Percentiles rank a stretch among this genome's conserved stretches.
Conservation (phyloP, 108 stramenopile genomes). For the Mediolabrus comicus region DNA sequence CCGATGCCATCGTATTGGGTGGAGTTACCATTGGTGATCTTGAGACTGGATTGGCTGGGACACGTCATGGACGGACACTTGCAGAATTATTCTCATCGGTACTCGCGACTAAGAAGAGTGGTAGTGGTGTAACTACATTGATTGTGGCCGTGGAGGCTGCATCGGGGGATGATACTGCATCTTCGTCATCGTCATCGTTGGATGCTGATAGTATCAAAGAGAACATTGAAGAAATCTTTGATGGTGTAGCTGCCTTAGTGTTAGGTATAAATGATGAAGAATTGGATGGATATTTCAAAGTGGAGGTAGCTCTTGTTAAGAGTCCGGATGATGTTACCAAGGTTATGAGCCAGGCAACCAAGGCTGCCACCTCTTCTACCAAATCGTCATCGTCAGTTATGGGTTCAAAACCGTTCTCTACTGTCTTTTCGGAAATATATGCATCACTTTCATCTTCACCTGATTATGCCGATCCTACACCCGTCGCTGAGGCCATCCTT, state of each 20-base stretch:
- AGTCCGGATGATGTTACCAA: constrained; percentile 44
- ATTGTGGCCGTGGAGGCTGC: constrained; percentile 53
- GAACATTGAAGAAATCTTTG: constrained; percentile 60
- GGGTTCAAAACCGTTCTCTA: constrained; percentile 20
- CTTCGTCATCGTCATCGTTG: constrained; percentile 28
- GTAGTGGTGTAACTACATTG: constrained; percentile 26
- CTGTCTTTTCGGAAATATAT: constrained; percentile 56
- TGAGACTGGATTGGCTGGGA: constrained; percentile 61
- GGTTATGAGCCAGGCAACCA: constrained; percentile 45
- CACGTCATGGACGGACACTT: constrained; percentile 75
- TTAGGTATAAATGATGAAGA: constrained; percentile 12
- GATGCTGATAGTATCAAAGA: constrained; percentile 31
- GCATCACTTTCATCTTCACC: constrained; percentile 36
- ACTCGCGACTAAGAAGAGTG: constrained; percentile 8
- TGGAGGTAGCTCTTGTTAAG: constrained; percentile 44
- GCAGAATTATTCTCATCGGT: constrained; percentile 70
- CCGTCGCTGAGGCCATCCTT: constrained; percentile 68
- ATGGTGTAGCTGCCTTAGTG: constrained; percentile 56
- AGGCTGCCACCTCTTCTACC: constrained; percentile 38
- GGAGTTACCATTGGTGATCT: constrained; percentile 80
- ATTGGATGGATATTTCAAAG: constrained; percentile 59
- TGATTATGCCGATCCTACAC: constrained; percentile 68
- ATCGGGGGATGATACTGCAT: neutral
- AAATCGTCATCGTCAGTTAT: constrained; percentile 21
- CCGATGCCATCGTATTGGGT: constrained; percentile 59